Percentiles rank a stretch among this genome's conserved stretches.
Evolutionary conservation across 2,329 filamentous ascomycete genomes (phyloP).

Genomic region (Aspergillus aculeatinus): DNA sequence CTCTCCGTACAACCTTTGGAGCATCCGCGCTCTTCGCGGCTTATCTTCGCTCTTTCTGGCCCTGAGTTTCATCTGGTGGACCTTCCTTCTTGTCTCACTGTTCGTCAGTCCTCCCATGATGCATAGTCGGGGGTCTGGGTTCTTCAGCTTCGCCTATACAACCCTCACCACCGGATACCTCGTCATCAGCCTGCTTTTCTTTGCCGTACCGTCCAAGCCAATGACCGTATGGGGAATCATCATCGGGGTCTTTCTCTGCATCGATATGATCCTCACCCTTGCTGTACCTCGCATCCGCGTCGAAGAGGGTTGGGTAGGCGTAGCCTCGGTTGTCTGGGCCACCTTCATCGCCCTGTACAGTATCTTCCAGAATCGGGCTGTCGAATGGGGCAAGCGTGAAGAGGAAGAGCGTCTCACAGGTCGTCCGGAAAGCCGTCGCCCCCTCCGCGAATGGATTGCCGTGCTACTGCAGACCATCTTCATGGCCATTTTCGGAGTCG

Average conservation of each 20-base stretch:
- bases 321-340: conserved; percentile 80
- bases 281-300: conserved; percentile 70
- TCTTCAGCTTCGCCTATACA: conserved; percentile 82
- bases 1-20: conserved; percentile 93
- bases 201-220: conserved; percentile 75
- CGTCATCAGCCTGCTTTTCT: conserved; percentile 78
- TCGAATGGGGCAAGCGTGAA: conserved; percentile 87
- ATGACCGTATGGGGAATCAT: conserved; percentile 72
- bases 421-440: conserved; percentile 78
- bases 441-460: conserved; percentile 78
- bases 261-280: conserved; percentile 77
- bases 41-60: conserved; percentile 73
- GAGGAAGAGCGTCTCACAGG: conserved; percentile 93
- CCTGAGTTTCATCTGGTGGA: conserved; percentile 88
- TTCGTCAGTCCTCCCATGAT: conserved; percentile 90
- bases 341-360: conserved; percentile 77
- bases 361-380: conserved; percentile 73
- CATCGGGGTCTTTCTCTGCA: conserved; percentile 64
- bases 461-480: conserved; percentile 74
- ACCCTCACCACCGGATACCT: conserved; percentile 75
- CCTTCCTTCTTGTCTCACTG: conserved; percentile 78
- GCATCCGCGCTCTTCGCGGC: conserved; percentile 75
- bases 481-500: conserved; percentile 66
- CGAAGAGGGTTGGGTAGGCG: conserved; percentile 91
- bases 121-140: conserved; percentile 84